phyloP scores from a whole-genome alignment of 768 basidiomycete species.

The Strobilomyces confusus region DNA sequence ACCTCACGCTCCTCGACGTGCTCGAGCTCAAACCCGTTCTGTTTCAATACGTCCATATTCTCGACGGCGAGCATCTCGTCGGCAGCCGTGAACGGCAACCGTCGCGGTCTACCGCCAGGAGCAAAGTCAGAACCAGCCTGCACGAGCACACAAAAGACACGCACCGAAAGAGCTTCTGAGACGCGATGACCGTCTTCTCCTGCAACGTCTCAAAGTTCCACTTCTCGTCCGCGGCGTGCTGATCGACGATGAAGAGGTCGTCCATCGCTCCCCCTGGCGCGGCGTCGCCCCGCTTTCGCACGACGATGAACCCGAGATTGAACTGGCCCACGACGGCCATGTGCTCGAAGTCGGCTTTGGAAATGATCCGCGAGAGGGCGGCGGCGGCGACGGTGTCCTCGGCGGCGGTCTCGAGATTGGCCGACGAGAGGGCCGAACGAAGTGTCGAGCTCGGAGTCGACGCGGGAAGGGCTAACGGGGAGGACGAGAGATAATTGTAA shows the following conservation, averaged over 20 bases:
- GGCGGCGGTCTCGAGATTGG: slow-evolving; percentile 36
- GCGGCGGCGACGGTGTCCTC: slow-evolving; percentile 55
- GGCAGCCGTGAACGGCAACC: slow-evolving; percentile 79
- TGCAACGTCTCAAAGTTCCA: slow-evolving; percentile 97
- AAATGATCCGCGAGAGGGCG: slow-evolving; percentile 78
- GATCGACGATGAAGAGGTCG: slow-evolving; percentile 95
- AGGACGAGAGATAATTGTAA: slow-evolving; percentile 5
- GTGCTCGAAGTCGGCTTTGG: slow-evolving; percentile 74
- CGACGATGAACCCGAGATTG: slow-evolving; percentile 92
- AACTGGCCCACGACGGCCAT: slow-evolving; percentile 95
- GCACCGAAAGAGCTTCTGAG: slow-evolving; percentile 80
- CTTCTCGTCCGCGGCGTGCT: slow-evolving; percentile 97
- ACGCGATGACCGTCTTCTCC: slow-evolving; percentile 82
- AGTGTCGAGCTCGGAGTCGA: slow-evolving; percentile 9
- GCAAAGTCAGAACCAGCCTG: neutral
- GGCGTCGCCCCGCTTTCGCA: slow-evolving; percentile 47
- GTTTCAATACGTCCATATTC: slow-evolving; percentile 74
- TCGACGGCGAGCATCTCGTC: slow-evolving; percentile 88
- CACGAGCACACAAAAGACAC: slow-evolving; percentile 19
- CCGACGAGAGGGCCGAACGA: slow-evolving; percentile 24
- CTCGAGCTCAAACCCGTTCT: slow-evolving; percentile 87
- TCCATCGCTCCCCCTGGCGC: slow-evolving; percentile 44
- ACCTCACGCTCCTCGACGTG: slow-evolving; percentile 40
- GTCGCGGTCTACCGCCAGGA: slow-evolving; percentile 53
- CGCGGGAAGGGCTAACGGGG: neutral